Base-by-base conservation (phyloP, 2,329 filamentous ascomycete genomes). In the Coniochaeta sp. region DNA sequence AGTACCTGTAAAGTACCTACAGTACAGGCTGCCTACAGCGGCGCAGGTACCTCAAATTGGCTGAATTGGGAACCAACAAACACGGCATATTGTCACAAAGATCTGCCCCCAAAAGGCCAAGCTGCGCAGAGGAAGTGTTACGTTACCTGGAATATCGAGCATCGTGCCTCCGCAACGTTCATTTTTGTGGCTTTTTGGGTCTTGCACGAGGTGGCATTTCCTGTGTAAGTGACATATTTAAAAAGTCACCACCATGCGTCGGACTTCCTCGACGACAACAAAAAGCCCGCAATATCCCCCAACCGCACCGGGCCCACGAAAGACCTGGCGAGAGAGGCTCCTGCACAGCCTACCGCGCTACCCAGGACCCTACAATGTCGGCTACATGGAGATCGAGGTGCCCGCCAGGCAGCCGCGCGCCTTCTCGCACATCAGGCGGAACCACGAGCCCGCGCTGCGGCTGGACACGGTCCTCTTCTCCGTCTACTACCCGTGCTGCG, bases 301-400 rank as follows among this genome's bases (percentile, higher is more conserved):
- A 36, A 62, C 68, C 4, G 67, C 69, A 4, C 63, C 69, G 5
- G 65, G 62, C 14, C 72, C 72, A 19, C 65, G 64, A 17, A 71
- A 69, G 50, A 68, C 70, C 8, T 58, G 74, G 47, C 70, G 72
- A 54, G 77, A 79, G 59, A 66, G 66, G n/a, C 65, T 77, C 55
- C 69, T 77, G 40, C 74, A 78, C 66, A 66, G 71, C 3, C 82
- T 90, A 57, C 87, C 87, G 3, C 68, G 77, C 16, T 88, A 88
- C 67, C 79, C 81, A 1, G 87, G 88, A 0, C 84, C 84, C 0
- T 88, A 89, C 70, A 80, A 81, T 63, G 87, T 91, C 44, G 87
- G 88, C 28, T 88, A 84, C 14, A 79, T 89, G 69, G 86, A 89
- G 65, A 76, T 87, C 60, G 87, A 89, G 70, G 79, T 89, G 30